phyloP scores from a whole-genome alignment of 1,139 yeast genomes.

The Geotrichum carabidarum region DNA sequence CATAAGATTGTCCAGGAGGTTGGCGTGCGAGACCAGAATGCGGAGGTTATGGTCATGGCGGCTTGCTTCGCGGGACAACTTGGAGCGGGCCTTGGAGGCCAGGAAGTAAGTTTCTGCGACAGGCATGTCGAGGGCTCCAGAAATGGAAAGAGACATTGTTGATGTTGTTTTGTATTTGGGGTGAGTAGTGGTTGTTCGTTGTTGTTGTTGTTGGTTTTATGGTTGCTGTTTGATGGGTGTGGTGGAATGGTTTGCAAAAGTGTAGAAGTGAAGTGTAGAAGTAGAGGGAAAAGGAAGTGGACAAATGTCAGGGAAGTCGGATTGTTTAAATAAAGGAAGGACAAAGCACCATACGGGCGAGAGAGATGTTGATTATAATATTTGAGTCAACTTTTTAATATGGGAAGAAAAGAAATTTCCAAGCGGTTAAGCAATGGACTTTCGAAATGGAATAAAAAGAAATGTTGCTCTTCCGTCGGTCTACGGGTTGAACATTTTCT shows the following conservation, averaged over 20 bases:
- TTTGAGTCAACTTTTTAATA: too few species aligned
- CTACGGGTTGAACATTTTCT: too few species aligned
- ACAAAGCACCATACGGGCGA: too few species aligned
- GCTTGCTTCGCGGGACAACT: conserved; percentile 62
- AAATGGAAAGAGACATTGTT: neutral
- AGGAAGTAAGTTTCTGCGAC: conserved; percentile 56
- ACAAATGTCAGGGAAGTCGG: neutral
- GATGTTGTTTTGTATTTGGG: neutral
- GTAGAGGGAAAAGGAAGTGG: neutral
- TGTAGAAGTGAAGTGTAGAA: neutral
- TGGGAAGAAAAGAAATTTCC: too few species aligned
- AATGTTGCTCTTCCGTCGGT: too few species aligned
- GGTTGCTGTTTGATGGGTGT: neutral
- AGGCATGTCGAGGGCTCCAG: conserved; percentile 28
- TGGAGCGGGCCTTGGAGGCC: conserved; percentile 64
- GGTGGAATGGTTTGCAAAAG: neutral
- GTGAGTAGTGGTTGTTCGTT: neutral
- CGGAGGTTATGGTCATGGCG: conserved; percentile 58
- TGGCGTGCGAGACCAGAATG: conserved; percentile 67
- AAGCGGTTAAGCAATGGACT: too few species aligned
- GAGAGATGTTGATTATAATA: too few species aligned
- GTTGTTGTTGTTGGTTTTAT: neutral
- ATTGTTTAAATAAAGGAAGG: neutral
- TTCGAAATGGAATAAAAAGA: too few species aligned
- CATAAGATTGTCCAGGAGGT: conserved; percentile 65